Percentiles rank a stretch among this genome's conserved stretches.
phyloP scores from a whole-genome alignment of 768 basidiomycete genomes.

The Tulasnella sp. region DNA sequence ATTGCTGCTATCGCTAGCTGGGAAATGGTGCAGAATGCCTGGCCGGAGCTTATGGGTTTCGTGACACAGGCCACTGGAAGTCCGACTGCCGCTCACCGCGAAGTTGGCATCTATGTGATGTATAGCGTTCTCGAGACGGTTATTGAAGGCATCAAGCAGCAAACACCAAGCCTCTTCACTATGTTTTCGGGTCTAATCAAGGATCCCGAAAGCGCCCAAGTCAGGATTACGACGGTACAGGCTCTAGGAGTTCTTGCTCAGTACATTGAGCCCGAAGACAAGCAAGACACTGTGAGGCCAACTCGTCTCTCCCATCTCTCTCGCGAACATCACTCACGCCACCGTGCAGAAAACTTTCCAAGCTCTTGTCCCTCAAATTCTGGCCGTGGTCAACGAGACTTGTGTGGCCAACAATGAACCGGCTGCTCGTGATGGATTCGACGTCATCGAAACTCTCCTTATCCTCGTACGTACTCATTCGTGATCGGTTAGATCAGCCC shows the following conservation, averaged over 20 bases:
- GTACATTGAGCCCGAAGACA: constrained; percentile 82
- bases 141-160: constrained; percentile 76
- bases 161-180: constrained; percentile 62
- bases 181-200: constrained; percentile 59
- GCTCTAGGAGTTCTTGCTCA: constrained; percentile 89
- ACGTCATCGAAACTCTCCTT: constrained; percentile 89
- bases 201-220: constrained; percentile 81
- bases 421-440: constrained; percentile 80
- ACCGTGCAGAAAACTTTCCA: constrained; percentile 71
- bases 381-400: constrained; percentile 74
- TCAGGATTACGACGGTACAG: constrained; percentile 83
- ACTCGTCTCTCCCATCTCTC: background rate
- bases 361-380: constrained; percentile 72
- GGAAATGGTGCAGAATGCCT: constrained; percentile 67
- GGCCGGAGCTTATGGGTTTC: constrained; percentile 83
- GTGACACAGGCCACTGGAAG: constrained; percentile 69
- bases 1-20: constrained; percentile 85
- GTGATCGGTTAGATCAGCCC: background rate
- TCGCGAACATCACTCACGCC: constrained; percentile 1
- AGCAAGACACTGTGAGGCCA: constrained; percentile 63
- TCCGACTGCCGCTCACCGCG: constrained; percentile 59
- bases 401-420: constrained; percentile 70
- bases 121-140: constrained; percentile 87
- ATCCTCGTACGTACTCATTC: constrained; percentile 55
- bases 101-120: constrained; percentile 83